Percentiles rank a stretch among this genome's conserved stretches.
Conservation (phyloP, 371 early-diverging fungal species). For the Mortierella sp. region DNA sequence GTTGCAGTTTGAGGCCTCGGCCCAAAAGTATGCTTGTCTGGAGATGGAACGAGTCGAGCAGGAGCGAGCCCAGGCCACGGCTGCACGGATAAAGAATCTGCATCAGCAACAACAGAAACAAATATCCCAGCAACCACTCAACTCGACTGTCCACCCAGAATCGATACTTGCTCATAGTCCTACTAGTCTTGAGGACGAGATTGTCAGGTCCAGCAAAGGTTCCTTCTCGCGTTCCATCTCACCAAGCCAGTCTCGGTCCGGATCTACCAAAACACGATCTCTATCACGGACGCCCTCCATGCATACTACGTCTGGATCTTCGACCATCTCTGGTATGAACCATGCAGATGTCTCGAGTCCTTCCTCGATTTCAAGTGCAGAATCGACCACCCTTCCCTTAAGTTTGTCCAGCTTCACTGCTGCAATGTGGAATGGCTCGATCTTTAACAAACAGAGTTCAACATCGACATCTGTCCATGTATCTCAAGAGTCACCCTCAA, state of each 20-base stretch:
- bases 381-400: neutral
- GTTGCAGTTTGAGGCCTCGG: conserved; percentile 35
- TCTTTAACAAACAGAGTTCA: conserved; percentile 14
- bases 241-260: neutral
- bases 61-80: conserved; percentile 10
- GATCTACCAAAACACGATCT: neutral
- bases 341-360: conserved; percentile 31
- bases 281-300: conserved; percentile 8
- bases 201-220: no score
- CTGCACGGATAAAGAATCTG: neutral
- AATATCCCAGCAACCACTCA: neutral
- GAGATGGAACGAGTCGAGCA: conserved; percentile 14
- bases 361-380: conserved; percentile 27
- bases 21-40: conserved; percentile 19
- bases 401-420: conserved; percentile 29
- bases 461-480: neutral
- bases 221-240: neutral
- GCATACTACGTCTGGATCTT: conserved; percentile 6
- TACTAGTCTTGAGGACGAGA: no score
- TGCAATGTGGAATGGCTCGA: conserved; percentile 22
- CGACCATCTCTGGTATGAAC: neutral
- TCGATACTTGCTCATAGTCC: neutral
- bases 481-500: neutral
- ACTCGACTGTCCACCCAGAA: neutral
- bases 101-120: conserved; percentile 1